Evolutionary conservation across 148 eudicot species (phyloP), one percentile per base, ranked within the genome.

Genomic region (Vaccinium corymbosum): DNA sequence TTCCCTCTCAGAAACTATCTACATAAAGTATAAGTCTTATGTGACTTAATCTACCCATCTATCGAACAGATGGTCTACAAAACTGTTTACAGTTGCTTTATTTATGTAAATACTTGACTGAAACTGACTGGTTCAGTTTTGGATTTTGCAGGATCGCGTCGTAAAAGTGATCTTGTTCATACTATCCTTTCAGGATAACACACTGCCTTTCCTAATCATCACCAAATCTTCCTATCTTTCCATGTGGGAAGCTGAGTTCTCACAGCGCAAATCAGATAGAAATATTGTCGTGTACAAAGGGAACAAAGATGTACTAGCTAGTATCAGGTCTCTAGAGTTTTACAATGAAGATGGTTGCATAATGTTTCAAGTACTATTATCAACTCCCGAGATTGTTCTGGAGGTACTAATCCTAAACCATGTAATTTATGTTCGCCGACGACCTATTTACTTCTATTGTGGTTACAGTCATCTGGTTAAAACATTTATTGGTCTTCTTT

Each of bases 341-440:
- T 81, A 86, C 70, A 86, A 86, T 86, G 87, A 88, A 72, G 80
- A 80, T 83, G 89, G 88, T 79, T 61, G 84, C 79, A 46, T 87
- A 79, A 88, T 88, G 93, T 81, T 92, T 78, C 89, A 92, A 83
- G 92, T 92, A 81, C 89, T 93, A 57, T 61, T 93, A 84, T 90
- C 92, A 81, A 78, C 86, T 61, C 70, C 83, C 35, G 90, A 86
- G 73, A 87, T 75, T 82, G 68, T 91, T 83, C 81, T 89, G 59
- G 92, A 93, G 91, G 91, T 91, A 86, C 87, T 49, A 70, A 50
- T 61, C 32, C 77, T 75, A 52, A 76, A 56, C 25, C 29, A 61
- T 32, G 7, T 29, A 80, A 42, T 11, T 73, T 82, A 1, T 73
- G 76, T 83, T 48, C 17, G 35, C 19, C 12, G 29, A 51, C 42